phyloP scores from a whole-genome alignment of 495 filamentous ascomycete genomes.

The Xylaria sp. region DNA sequence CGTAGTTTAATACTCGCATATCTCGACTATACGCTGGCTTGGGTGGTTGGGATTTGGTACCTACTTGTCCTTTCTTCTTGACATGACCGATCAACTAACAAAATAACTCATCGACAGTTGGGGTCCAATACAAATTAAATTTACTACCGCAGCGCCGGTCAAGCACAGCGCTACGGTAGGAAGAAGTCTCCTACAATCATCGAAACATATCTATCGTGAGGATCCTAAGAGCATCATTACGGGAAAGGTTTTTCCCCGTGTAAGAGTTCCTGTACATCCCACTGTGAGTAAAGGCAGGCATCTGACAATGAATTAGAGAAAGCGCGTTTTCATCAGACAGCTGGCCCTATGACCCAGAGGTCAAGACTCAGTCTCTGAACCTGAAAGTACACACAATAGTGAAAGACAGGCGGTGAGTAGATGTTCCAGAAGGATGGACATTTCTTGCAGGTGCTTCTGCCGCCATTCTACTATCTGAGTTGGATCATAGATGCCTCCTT shows the following conservation, averaged over 20 bases:
- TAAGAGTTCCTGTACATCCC: neutral
- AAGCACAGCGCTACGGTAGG: neutral
- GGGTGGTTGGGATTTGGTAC: too few relatives aligned
- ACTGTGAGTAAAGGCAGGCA: neutral
- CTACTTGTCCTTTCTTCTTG: neutral
- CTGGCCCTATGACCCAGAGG: neutral
- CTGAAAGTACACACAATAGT: neutral
- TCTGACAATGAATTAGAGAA: neutral
- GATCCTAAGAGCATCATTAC: neutral
- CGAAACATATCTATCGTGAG: too few relatives aligned
- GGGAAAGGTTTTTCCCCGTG: too few relatives aligned
- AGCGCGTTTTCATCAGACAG: neutral
- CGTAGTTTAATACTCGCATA: neutral
- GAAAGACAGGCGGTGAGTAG: constrained; percentile 1
- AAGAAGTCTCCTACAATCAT: neutral
- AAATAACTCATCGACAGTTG: neutral
- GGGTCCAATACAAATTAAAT: neutral
- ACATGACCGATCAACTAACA: neutral
- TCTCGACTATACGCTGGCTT: neutral
- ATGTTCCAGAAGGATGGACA: neutral
- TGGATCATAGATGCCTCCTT: neutral
- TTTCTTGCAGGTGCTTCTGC: neutral
- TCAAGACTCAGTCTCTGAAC: neutral
- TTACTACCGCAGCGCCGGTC: neutral
- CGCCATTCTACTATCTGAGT: neutral